phyloP scores from a whole-genome alignment of 768 basidiomycete genomes.

The Tremella fuciformis region DNA sequence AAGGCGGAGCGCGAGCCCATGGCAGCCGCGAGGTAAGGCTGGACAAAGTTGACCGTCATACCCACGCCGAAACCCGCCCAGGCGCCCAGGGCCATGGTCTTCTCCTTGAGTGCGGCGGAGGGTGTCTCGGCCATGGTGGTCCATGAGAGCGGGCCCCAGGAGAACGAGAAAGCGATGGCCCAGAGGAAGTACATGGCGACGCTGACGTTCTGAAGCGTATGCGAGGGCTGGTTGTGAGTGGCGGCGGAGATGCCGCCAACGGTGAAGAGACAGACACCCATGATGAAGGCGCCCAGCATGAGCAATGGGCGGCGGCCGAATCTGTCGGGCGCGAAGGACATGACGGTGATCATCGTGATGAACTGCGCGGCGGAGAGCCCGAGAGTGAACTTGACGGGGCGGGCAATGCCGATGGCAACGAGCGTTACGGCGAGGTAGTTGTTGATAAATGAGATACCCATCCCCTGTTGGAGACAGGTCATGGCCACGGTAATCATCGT shows the following conservation, averaged over 20 bases:
- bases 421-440: conserved; percentile 21
- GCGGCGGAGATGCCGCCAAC: conserved; percentile 14
- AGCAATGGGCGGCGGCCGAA: conserved; percentile 19
- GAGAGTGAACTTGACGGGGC: conserved; percentile 12
- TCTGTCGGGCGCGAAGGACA: conserved; percentile 16
- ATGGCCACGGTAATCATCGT: conserved; percentile 23
- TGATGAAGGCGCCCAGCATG: conserved; percentile 9
- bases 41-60: conserved; percentile 27
- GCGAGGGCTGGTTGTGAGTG: conserved; percentile 15
- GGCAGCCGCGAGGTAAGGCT: conserved; percentile 38
- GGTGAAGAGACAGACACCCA: conserved; percentile 17
- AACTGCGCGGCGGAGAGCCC: conserved; percentile 11
- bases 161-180: conserved; percentile 3
- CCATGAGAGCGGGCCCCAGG: conserved; percentile 23
- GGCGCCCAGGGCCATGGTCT: conserved; percentile 23
- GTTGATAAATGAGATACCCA: conserved; percentile 19
- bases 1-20: too few relatives aligned
- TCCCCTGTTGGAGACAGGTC: conserved; percentile 19
- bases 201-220: conserved; percentile 6
- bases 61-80: conserved; percentile 25
- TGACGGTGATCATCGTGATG: too few relatives aligned
- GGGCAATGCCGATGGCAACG: conserved; percentile 18
- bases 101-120: conserved; percentile 24
- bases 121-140: conserved; percentile 29
- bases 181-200: conserved; percentile 21